These are phyloP conservation scores for Gloeopeniophorella convolvens DNA, from an alignment of 768 basidiomycete genomes.

Conservation along the genomic window DNA sequence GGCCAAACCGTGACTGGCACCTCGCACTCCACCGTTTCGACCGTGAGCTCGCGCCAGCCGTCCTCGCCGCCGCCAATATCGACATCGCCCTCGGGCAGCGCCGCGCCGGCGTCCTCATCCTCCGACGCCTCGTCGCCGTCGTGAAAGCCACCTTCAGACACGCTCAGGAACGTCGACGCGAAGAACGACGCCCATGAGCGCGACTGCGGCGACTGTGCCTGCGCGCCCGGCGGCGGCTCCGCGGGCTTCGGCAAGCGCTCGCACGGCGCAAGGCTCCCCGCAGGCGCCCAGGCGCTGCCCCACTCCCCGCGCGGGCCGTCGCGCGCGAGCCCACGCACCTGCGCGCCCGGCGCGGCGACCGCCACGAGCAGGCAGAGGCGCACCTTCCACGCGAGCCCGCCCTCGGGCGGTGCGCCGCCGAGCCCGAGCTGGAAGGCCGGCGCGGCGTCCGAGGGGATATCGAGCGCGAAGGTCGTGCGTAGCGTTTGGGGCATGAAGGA, in stretches of 20 bases:
- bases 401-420: constrained; percentile 34
- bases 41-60: constrained; percentile 59
- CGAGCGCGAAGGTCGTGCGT: constrained; percentile 80
- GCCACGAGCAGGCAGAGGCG: constrained; percentile 81
- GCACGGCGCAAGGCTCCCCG: constrained; percentile 50
- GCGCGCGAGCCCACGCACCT: constrained; percentile 44
- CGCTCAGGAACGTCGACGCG: constrained; percentile 33
- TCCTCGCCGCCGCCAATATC: constrained; percentile 28
- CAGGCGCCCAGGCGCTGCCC: constrained; percentile 63
- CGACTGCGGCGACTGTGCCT: constrained; percentile 14
- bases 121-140: constrained; percentile 46
- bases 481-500: constrained; percentile 65
- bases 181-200: constrained; percentile 39
- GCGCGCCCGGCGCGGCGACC: constrained; percentile 44
- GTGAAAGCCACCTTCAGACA: constrained; percentile 45
- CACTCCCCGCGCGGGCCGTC: constrained; percentile 64
- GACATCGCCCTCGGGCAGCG: constrained; percentile 18
- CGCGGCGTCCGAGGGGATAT: constrained; percentile 88
- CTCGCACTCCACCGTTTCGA: constrained; percentile 92
- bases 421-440: constrained; percentile 75
- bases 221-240: constrained; percentile 20
- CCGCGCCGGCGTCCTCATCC: constrained; percentile 19
- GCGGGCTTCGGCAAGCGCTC: constrained; percentile 35
- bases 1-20: constrained; percentile 86
- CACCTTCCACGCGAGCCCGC: constrained; percentile 90